These are phyloP conservation scores for Umbelopsis ramanniana DNA, from an alignment of 192 early-diverging fungal genomes.

Conservation along the genomic window DNA sequence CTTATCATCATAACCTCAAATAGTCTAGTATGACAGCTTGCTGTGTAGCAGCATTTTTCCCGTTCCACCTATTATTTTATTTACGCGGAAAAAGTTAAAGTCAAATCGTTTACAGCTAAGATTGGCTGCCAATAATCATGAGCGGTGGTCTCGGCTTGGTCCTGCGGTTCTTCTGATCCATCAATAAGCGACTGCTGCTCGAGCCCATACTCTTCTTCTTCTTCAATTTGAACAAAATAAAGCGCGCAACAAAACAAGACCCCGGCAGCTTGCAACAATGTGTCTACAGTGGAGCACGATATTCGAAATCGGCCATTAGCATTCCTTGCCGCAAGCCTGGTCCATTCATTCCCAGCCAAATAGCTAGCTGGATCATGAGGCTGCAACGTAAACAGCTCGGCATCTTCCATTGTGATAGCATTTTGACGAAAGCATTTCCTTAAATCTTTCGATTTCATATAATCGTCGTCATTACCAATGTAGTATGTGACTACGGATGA, in stretches of 20 bases:
- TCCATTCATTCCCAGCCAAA: neutral
- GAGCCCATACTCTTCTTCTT: slow-evolving; percentile 7
- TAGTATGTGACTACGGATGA: neutral
- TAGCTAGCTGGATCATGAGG: neutral
- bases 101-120: neutral
- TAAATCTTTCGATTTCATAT: slow-evolving; percentile 3
- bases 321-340: neutral
- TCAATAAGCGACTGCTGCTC: neutral
- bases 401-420: slow-evolving; percentile 2
- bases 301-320: neutral
- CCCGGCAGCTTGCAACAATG: neutral
- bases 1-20: too few relatives aligned
- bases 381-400: slow-evolving; percentile 6
- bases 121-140: slow-evolving; percentile 13
- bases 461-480: neutral
- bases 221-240: slow-evolving; percentile 9
- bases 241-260: slow-evolving; percentile 1
- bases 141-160: neutral
- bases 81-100: neutral
- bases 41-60: too few relatives aligned
- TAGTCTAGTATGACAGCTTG: too few relatives aligned
- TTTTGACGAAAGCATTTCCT: slow-evolving; percentile 6
- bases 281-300: neutral
- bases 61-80: too few relatives aligned
- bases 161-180: neutral